phyloP scores from a whole-genome alignment of 164 flowering plant species.

The Malania oleifera region DNA sequence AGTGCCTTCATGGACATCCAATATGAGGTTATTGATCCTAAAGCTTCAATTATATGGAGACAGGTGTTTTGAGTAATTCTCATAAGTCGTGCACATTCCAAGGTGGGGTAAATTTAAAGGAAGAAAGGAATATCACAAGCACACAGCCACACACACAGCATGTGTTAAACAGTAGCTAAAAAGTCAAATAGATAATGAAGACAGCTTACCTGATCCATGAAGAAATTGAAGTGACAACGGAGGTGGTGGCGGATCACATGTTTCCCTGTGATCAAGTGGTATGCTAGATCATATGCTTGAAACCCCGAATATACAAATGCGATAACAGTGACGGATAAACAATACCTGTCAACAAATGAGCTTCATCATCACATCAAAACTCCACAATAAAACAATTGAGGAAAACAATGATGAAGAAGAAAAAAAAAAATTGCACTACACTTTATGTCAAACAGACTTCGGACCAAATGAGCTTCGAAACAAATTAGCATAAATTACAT shows the following conservation, averaged over 20 bases:
- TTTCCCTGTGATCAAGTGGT: conserved; percentile 39
- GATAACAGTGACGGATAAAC: conserved; percentile 56
- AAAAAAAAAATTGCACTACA: too few relatives aligned
- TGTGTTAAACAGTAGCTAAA: not conserved
- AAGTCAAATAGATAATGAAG: not conserved
- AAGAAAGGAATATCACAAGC: not conserved
- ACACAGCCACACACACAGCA: not conserved
- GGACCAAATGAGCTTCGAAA: not conserved
- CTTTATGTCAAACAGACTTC: too few relatives aligned
- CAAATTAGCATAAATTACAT: not conserved
- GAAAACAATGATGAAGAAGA: not conserved
- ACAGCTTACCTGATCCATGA: conserved; percentile 80
- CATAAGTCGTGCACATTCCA: too few relatives aligned
- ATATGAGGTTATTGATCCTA: too few relatives aligned
- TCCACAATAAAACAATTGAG: not conserved
- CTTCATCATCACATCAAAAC: not conserved
- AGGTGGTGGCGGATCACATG: conserved; percentile 44
- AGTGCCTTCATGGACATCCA: too few relatives aligned
- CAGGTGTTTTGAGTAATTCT: too few relatives aligned
- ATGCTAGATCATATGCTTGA: conserved; percentile 62
- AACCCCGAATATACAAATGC: conserved; percentile 80
- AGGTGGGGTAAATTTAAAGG: not conserved
- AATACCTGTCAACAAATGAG: conserved; percentile 53
- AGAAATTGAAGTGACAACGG: conserved; percentile 55
- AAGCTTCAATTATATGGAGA: too few relatives aligned